These are phyloP conservation scores for Cyberlindnera saturnus DNA, from an alignment of 805 yeast genomes.

Conservation along the genomic window DNA sequence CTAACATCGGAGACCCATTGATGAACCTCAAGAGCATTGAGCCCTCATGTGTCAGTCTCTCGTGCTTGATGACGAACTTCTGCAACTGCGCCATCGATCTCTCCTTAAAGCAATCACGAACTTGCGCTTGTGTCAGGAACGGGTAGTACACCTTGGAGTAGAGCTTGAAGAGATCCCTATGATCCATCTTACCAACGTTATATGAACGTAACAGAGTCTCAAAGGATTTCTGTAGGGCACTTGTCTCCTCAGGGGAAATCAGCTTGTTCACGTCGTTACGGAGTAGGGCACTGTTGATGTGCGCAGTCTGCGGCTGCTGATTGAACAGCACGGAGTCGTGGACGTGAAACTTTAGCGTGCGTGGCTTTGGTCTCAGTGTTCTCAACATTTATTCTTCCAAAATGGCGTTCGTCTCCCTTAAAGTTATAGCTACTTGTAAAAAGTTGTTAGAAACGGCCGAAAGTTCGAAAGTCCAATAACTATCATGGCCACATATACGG, in stretches of 20 bases:
- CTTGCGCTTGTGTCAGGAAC: slow-evolving; percentile 11
- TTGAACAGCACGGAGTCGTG: slow-evolving; percentile 17
- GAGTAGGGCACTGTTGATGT: slow-evolving; percentile 15
- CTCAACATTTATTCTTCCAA: background rate
- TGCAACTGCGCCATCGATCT: background rate
- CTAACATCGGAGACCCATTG: slow-evolving; percentile 3
- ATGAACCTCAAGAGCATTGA: slow-evolving; percentile 5
- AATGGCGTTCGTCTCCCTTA: too few relatives aligned
- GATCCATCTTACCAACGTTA: background rate
- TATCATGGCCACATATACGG: too few relatives aligned
- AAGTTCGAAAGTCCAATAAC: too few relatives aligned
- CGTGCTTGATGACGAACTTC: slow-evolving; percentile 4
- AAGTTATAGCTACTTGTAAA: too few relatives aligned
- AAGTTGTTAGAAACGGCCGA: too few relatives aligned
- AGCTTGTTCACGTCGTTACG: slow-evolving; percentile 7
- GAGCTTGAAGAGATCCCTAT: slow-evolving; percentile 8
- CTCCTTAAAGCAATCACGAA: slow-evolving; percentile 9
- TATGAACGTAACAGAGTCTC: slow-evolving; percentile 3
- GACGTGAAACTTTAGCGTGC: slow-evolving; percentile 13
- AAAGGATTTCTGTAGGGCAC: slow-evolving; percentile 12
- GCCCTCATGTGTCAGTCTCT: slow-evolving; percentile 5
- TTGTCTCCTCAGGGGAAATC: slow-evolving; percentile 5
- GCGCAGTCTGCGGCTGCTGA: slow-evolving; percentile 11
- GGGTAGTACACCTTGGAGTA: slow-evolving; percentile 17
- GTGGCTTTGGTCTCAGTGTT: slow-evolving; percentile 1